A percentile compares a stretch with the other conserved stretches of the same genome.
phyloP scores from a whole-genome alignment of 2,329 filamentous ascomycete genomes.

The Microdochium nivale region DNA sequence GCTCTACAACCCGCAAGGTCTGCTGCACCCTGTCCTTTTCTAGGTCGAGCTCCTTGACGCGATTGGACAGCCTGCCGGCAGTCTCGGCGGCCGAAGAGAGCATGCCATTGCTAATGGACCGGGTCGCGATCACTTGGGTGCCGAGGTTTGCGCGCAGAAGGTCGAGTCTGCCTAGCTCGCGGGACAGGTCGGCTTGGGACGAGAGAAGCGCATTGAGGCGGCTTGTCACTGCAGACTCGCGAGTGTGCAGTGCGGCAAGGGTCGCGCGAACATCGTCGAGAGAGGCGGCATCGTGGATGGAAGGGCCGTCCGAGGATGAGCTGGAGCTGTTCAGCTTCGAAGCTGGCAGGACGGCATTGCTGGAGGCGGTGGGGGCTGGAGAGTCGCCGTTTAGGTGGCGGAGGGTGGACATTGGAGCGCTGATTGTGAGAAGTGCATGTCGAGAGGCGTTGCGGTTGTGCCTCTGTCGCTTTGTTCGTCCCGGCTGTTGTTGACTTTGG shows the following conservation, averaged over 20 bases:
- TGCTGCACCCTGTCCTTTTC: conserved; percentile 89
- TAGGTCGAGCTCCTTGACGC: conserved; percentile 79
- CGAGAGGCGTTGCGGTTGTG: conserved; percentile 5
- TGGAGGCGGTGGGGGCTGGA: conserved; percentile 12
- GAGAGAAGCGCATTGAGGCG: conserved; percentile 70
- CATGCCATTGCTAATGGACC: conserved; percentile 83
- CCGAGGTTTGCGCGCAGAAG: conserved; percentile 81
- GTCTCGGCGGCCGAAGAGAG: conserved; percentile 79
- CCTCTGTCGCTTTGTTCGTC: not conserved
- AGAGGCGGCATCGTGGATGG: conserved; percentile 62
- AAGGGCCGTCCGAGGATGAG: conserved; percentile 12
- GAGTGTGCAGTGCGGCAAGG: conserved; percentile 64
- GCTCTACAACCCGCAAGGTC: conserved; percentile 85
- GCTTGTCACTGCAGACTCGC: conserved; percentile 65
- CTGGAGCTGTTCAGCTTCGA: conserved; percentile 9
- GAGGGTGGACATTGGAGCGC: conserved; percentile 25
- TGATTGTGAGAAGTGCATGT: conserved; percentile 20
- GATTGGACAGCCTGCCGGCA: conserved; percentile 74
- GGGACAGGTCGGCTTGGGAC: conserved; percentile 78
- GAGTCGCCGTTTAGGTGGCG: conserved; percentile 22
- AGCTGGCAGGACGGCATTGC: conserved; percentile 8
- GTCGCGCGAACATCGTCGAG: conserved; percentile 72
- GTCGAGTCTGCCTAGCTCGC: conserved; percentile 81
- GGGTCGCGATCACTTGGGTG: conserved; percentile 74
- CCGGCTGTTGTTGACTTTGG: not conserved